These are phyloP conservation scores for Phytophthora sansomeana DNA, from an alignment of 352 stramenopile genomes.

Conservation along the genomic window DNA sequence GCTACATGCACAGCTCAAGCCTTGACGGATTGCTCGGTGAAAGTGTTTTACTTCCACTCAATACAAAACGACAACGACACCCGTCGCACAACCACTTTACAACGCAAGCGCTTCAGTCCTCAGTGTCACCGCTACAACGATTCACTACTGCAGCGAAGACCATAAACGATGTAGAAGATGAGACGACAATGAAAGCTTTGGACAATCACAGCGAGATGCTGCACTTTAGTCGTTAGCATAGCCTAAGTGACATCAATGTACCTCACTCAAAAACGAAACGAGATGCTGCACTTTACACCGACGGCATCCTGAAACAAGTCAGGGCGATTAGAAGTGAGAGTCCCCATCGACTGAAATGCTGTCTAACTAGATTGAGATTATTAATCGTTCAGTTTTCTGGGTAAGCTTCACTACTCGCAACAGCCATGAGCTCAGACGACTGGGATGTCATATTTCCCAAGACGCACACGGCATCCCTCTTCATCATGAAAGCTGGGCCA, in stretches of 20 bases:
- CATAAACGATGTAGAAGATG: slow-evolving; percentile 1
- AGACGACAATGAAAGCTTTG: slow-evolving; percentile 9
- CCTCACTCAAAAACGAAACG: too few species aligned
- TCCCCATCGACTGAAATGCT: too few species aligned
- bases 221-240: too few species aligned
- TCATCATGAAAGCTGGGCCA: slow-evolving; percentile 56
- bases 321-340: too few species aligned
- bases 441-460: slow-evolving; percentile 53
- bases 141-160: neutral
- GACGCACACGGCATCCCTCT: slow-evolving; percentile 55
- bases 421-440: slow-evolving; percentile 30
- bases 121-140: neutral
- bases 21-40: slow-evolving; percentile 29
- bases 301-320: neutral
- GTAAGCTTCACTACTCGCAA: slow-evolving; percentile 13
- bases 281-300: slow-evolving; percentile 49
- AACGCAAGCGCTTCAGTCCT: neutral
- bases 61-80: slow-evolving; percentile 1
- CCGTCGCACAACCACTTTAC: neutral
- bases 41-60: slow-evolving; percentile 56
- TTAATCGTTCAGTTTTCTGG: slow-evolving; percentile 7
- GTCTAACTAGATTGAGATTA: neutral
- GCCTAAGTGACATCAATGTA: too few species aligned
- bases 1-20: slow-evolving; percentile 10
- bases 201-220: slow-evolving; percentile 55